Percentiles rank a stretch among this genome's conserved stretches.
These are phyloP conservation scores for Boletus subparvulus DNA, from an alignment of 768 basidiomycete genomes.

Conservation along the genomic window DNA sequence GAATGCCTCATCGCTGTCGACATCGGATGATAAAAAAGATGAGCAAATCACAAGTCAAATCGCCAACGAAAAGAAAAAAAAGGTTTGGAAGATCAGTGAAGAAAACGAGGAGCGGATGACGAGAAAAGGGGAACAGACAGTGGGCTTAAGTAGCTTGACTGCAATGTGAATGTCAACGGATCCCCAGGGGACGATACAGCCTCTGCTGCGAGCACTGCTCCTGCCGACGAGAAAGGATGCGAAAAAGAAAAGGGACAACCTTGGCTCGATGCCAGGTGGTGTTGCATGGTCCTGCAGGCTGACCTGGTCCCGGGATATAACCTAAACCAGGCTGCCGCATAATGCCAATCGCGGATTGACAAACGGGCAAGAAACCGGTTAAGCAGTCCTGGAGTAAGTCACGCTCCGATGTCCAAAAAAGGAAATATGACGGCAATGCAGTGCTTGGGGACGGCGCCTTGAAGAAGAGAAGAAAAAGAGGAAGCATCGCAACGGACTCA, in stretches of 20 bases:
- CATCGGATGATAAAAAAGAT: neutral
- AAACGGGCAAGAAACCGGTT: slow-evolving; percentile 10
- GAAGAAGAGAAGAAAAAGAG: neutral
- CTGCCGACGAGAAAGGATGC: slow-evolving; percentile 11
- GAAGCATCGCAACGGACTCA: slow-evolving; percentile 45
- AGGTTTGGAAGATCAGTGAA: neutral
- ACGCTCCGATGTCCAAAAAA: slow-evolving; percentile 26
- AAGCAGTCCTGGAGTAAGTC: slow-evolving; percentile 19
- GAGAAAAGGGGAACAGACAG: neutral
- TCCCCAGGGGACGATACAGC: slow-evolving; percentile 3
- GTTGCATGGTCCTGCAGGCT: slow-evolving; percentile 4
- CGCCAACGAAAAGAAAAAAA: neutral
- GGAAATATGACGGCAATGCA: slow-evolving; percentile 26
- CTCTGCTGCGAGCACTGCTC: slow-evolving; percentile 14
- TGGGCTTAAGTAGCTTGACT: slow-evolving; percentile 24
- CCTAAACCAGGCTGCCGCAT: slow-evolving; percentile 4
- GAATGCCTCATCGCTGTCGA: slow-evolving; percentile 16
- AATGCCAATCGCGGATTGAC: slow-evolving; percentile 14
- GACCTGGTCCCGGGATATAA: slow-evolving; percentile 14
- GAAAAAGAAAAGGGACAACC: neutral
- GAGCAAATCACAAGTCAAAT: neutral
- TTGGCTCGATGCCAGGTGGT: neutral
- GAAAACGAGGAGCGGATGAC: neutral
- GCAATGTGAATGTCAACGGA: neutral
- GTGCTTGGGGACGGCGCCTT: slow-evolving; percentile 14